phyloP scores from a whole-genome alignment of 495 filamentous ascomycete genomes.

The Penicillium cinerascens region DNA sequence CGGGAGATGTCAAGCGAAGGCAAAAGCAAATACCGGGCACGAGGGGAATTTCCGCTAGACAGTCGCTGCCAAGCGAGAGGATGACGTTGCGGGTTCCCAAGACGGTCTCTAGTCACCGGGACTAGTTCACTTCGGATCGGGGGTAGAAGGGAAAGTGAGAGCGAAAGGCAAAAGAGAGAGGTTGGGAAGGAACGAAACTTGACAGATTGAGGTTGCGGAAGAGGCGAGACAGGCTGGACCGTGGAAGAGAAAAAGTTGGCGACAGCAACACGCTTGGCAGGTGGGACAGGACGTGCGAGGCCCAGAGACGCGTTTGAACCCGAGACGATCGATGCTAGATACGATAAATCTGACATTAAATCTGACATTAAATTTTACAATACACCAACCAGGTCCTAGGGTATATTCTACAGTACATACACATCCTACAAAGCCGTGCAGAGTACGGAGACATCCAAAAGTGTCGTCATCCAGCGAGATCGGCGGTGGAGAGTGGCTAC shows the following conservation, averaged over 20 bases:
- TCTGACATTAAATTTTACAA: no score
- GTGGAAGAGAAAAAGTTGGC: conserved; percentile 2
- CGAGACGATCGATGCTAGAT: not conserved
- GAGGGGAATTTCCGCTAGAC: not conserved
- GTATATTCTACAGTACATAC: not conserved
- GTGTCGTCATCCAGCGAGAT: conserved; percentile 17
- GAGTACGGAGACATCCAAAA: not conserved
- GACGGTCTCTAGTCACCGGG: conserved; percentile 1
- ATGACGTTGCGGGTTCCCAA: conserved; percentile 14
- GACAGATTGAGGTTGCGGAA: not conserved
- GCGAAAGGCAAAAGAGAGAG: conserved; percentile 2
- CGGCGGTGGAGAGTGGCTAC: conserved; percentile 8
- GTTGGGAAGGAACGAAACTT: conserved; percentile 1
- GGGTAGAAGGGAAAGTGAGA: conserved; percentile 3
- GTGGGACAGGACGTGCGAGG: not conserved
- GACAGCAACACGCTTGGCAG: not conserved
- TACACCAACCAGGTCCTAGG: no score
- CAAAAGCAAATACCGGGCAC: not conserved
- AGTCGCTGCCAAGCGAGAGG: conserved; percentile 9
- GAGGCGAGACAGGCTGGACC: not conserved
- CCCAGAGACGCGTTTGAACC: not conserved
- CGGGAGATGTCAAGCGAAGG: not conserved
- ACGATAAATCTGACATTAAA: not conserved
- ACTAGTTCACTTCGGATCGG: not conserved
- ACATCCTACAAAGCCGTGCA: not conserved